Conservation (phyloP, 306 rosid genomes). For the Alnus rubra region DNA sequence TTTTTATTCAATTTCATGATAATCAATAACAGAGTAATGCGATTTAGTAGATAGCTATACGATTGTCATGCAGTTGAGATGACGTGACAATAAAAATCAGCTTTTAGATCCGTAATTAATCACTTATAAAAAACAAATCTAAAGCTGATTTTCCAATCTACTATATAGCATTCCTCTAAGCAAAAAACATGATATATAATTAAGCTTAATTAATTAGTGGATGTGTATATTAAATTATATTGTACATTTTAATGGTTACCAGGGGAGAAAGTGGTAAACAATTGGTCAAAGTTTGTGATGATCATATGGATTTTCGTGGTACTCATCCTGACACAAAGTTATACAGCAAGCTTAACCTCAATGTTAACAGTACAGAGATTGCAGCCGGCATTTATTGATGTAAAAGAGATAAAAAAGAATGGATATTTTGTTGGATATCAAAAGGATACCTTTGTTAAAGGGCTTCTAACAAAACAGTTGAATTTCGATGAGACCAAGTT, state of each 20-base stretch:
- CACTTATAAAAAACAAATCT: too few relatives aligned
- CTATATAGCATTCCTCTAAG: too few relatives aligned
- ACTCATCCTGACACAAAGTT: slow-evolving; percentile 43
- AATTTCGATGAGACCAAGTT: slow-evolving; percentile 27
- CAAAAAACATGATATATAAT: too few relatives aligned
- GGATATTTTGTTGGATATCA: slow-evolving; percentile 36
- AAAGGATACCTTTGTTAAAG: slow-evolving; percentile 24
- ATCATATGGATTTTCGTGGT: slow-evolving; percentile 40
- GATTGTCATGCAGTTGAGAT: too few relatives aligned
- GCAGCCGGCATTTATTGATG: slow-evolving; percentile 25
- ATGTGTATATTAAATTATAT: too few relatives aligned
- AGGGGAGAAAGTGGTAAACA: slow-evolving; percentile 37
- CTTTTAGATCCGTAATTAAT: too few relatives aligned
- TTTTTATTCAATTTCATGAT: not conserved
- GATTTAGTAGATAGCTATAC: too few relatives aligned
- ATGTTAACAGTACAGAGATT: slow-evolving; percentile 34
- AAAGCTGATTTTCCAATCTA: too few relatives aligned
- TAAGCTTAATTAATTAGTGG: too few relatives aligned
- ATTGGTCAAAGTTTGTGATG: slow-evolving; percentile 30
- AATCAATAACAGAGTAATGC: too few relatives aligned
- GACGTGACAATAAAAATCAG: too few relatives aligned
- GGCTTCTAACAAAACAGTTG: slow-evolving; percentile 22
- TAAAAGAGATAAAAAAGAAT: slow-evolving; percentile 26
- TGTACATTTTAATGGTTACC: not conserved
- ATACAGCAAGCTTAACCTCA: slow-evolving; percentile 41